Base-by-base conservation (phyloP, 305 asterid species). In the Andrographis paniculata region DNA sequence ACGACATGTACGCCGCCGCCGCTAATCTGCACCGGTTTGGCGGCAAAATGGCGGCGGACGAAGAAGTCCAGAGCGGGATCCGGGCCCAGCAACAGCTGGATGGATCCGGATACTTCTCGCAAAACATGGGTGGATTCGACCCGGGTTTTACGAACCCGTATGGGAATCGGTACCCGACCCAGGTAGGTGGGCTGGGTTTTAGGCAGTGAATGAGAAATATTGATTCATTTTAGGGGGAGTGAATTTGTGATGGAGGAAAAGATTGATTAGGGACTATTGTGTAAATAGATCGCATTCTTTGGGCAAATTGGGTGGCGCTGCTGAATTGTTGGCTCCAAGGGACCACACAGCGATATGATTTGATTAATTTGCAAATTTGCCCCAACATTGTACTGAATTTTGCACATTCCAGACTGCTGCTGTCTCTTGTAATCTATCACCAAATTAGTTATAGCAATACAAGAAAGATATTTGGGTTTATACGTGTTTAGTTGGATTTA, bases 31-130 rank as follows among this genome's bases (percentile, higher is more conserved):
- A 22, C 27, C 38, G 12, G 13, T 12, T 44, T 16, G 28, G 28
- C 49, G 47, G 22, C 21, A 20, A 50, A 14, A 33, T 6, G n/a
- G 55, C 52, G 11, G 46, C 17, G 39, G 83, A 72, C 8, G 84
- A 76, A 15, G 84, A 76, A 42, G 84, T 69, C 17, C 71, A 76
- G 56, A 72, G 84, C 40, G 61, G 77, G 53, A 24, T 53, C 8
- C 47, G 52, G 31, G 50, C 45, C 41, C 69, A 55, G 38, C 64
- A 66, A 31, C 64, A 66, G 31, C 19, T 31, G 28, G 58, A 42
- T 28, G 65, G 59, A 17, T 48, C 68, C 45, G 56, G 68, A 1
- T 51, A 20, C 46, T 57, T 27, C 13, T 48, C 43, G 1, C 65
- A 56, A 24, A 60, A 12, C 42, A 20, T 24, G 11, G 54, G 54